A percentile compares a stretch with the other conserved stretches of the same genome.
phyloP scores from a whole-genome alignment of 2,329 filamentous ascomycete species.

The Tolypocladium pustulatum region DNA sequence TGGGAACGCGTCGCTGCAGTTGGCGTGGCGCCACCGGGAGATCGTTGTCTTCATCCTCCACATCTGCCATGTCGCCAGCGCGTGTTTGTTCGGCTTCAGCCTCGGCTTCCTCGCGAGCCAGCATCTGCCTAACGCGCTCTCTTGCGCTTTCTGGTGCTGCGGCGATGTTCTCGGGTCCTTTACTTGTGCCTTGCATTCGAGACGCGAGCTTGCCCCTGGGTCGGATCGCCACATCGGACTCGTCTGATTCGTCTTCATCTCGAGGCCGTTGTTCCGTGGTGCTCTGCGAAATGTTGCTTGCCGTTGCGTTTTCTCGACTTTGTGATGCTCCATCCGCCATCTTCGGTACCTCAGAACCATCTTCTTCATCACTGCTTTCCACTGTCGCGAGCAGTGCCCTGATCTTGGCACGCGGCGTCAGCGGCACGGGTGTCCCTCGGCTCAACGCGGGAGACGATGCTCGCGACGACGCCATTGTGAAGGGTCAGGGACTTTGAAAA shows the following conservation, averaged over 20 bases:
- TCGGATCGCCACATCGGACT: constrained; percentile 25
- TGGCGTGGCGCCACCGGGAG: constrained; percentile 30
- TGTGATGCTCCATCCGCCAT: constrained; percentile 1
- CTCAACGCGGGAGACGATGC: constrained; percentile 33
- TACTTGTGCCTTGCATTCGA: constrained; percentile 40
- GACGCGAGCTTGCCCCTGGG: constrained; percentile 56
- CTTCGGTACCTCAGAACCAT: constrained; percentile 7
- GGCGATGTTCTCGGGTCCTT: constrained; percentile 2
- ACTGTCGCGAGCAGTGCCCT: constrained; percentile 40
- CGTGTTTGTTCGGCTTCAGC: constrained; percentile 13
- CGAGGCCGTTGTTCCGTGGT: constrained; percentile 1
- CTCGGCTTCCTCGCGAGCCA: constrained; percentile 19
- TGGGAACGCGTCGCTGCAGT: constrained; percentile 22
- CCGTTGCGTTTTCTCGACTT: background rate
- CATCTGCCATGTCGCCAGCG: constrained; percentile 19
- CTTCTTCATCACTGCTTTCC: constrained; percentile 39
- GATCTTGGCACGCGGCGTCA: constrained; percentile 45
- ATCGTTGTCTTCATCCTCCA: constrained; percentile 29
- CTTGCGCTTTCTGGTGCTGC: constrained; percentile 21
- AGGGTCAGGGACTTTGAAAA: background rate
- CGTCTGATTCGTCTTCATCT: constrained; percentile 34
- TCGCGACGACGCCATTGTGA: constrained; percentile 37
- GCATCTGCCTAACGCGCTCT: constrained; percentile 32
- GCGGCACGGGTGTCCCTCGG: constrained; percentile 30
- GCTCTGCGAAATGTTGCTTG: background rate